Percentiles rank a stretch among this genome's conserved stretches.
phyloP scores from a whole-genome alignment of 768 basidiomycete species.

The Pleurotus tuber-regium region DNA sequence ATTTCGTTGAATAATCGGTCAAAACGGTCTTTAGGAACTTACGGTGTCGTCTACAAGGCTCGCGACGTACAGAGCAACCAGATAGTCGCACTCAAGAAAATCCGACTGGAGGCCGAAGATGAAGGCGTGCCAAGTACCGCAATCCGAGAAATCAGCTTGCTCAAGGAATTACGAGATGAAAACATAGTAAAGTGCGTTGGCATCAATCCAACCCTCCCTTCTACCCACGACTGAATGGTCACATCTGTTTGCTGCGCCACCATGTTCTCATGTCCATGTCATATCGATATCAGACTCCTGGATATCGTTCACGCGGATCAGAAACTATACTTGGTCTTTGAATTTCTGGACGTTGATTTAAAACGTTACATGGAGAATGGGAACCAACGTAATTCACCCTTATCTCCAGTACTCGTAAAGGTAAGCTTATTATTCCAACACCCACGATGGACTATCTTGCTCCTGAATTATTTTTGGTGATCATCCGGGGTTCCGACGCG shows the following conservation, averaged over 20 bases:
- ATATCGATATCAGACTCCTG: slow-evolving; percentile 57
- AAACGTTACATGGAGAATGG: slow-evolving; percentile 96
- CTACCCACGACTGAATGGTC: slow-evolving; percentile 12
- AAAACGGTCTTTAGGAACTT: slow-evolving; percentile 65
- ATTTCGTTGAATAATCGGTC: too few relatives aligned
- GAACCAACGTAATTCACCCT: slow-evolving; percentile 67
- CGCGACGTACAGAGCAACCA: slow-evolving; percentile 73
- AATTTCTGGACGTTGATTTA: slow-evolving; percentile 95
- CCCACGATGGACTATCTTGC: neutral
- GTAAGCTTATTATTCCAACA: slow-evolving; percentile 40
- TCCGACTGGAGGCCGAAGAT: slow-evolving; percentile 95
- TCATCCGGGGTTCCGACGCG: slow-evolving; percentile 16
- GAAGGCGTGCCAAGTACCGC: slow-evolving; percentile 98
- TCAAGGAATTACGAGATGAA: slow-evolving; percentile 96
- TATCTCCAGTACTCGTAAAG: slow-evolving; percentile 76
- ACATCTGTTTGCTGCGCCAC: neutral
- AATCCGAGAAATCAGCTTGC: slow-evolving; percentile 94
- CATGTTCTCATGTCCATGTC: neutral
- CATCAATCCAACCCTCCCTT: neutral
- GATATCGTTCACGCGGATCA: slow-evolving; percentile 98
- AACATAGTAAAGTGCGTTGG: slow-evolving; percentile 88
- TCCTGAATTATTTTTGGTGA: slow-evolving; percentile 8
- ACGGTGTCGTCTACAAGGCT: slow-evolving; percentile 98
- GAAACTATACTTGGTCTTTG: slow-evolving; percentile 96
- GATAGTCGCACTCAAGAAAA: slow-evolving; percentile 98